Conservation (phyloP, 441 rosid genomes). For the Erysimum pusillum region DNA sequence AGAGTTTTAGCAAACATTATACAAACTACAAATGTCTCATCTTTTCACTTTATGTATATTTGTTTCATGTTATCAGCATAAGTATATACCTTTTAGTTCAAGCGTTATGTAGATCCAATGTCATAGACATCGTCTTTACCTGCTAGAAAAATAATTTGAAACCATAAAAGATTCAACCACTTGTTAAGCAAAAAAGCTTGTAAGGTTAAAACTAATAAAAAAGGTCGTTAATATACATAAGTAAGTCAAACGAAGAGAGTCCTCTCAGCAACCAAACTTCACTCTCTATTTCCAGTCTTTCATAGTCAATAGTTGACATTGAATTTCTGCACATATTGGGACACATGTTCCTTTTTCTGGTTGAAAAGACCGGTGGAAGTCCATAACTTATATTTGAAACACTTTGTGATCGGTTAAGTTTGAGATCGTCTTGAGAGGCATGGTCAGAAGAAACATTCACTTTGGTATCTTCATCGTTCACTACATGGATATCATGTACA, state of each 20-base stretch:
- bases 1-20: slow-evolving; percentile 18
- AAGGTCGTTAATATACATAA: not conserved
- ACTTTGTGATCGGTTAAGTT: slow-evolving; percentile 54
- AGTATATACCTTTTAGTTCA: slow-evolving; percentile 31
- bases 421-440: slow-evolving; percentile 1
- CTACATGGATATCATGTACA: slow-evolving; percentile 59
- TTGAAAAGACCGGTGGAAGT: slow-evolving; percentile 48
- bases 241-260: slow-evolving; percentile 28
- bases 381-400: slow-evolving; percentile 54
- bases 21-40: not conserved
- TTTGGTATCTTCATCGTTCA: slow-evolving; percentile 41
- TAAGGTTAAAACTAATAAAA: not conserved
- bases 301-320: slow-evolving; percentile 78
- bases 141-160: slow-evolving; percentile 14
- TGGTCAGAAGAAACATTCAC: slow-evolving; percentile 31
- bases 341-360: slow-evolving; percentile 43
- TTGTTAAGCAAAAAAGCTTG: too few relatives aligned
- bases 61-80: slow-evolving; percentile 10
- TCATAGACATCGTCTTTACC: slow-evolving; percentile 37
- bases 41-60: not conserved
- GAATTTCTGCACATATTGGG: slow-evolving; percentile 67
- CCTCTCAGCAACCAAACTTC: slow-evolving; percentile 79
- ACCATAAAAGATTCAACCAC: not conserved
- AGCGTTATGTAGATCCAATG: slow-evolving; percentile 45
- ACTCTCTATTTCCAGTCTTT: slow-evolving; percentile 66